phyloP scores from a whole-genome alignment of 2,329 filamentous ascomycete species.

The Xylariomycetidae sp. region DNA sequence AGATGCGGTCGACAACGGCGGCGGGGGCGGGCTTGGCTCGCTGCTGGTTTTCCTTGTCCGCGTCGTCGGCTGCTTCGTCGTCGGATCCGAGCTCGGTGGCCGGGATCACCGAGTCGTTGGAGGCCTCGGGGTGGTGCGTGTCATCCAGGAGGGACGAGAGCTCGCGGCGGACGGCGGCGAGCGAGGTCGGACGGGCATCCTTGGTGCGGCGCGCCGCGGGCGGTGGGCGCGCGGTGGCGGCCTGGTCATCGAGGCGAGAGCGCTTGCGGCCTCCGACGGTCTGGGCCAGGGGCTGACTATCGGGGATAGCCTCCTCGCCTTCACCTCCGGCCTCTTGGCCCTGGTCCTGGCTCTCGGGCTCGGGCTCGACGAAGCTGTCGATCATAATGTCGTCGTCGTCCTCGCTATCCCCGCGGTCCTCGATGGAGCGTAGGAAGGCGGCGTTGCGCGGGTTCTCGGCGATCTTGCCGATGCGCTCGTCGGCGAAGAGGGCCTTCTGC shows the following conservation, averaged over 20 bases:
- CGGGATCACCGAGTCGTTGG: conserved; percentile 37
- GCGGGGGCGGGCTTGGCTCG: conserved; percentile 33
- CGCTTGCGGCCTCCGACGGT: conserved; percentile 20
- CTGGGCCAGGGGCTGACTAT: conserved; percentile 46
- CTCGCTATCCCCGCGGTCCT: conserved; percentile 71
- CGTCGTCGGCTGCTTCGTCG: conserved; percentile 48
- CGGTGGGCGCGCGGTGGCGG: conserved; percentile 43
- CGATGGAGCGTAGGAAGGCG: conserved; percentile 85
- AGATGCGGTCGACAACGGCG: conserved; percentile 66
- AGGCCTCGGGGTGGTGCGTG: conserved; percentile 44
- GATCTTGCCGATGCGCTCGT: conserved; percentile 87
- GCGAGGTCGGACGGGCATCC: conserved; percentile 60
- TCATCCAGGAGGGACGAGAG: conserved; percentile 79
- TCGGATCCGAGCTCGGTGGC: conserved; percentile 44
- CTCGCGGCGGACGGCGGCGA: conserved; percentile 77
- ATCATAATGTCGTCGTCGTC: conserved; percentile 74
- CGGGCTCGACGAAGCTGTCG: conserved; percentile 37
- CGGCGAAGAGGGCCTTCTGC: conserved; percentile 79
- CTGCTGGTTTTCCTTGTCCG: conserved; percentile 46
- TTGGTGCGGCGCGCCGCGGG: conserved; percentile 58
- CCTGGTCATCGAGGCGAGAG: conserved; percentile 20
- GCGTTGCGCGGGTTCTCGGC: conserved; percentile 82
- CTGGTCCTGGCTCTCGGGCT: conserved; percentile 27
- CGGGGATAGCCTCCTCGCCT: conserved; percentile 35
- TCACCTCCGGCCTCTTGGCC: conserved; percentile 17